Conservation (phyloP, 805 yeast species). For the Ogataea parapolymorpha region DNA sequence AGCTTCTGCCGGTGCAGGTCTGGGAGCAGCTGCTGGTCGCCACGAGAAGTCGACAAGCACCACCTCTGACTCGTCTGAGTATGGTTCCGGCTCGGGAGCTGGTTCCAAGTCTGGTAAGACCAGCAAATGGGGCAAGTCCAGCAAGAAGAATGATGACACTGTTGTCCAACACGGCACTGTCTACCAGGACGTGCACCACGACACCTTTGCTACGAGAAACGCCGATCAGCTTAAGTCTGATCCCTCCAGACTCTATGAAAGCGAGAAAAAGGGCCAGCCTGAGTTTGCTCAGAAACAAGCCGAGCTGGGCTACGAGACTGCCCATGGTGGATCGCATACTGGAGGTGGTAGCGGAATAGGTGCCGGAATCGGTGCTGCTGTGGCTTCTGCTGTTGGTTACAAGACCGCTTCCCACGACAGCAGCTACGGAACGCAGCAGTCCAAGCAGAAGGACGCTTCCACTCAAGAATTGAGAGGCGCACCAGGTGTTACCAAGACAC, state of each 20-base stretch:
- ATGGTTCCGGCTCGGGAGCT: not conserved
- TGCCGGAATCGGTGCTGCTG: slow-evolving; percentile 14
- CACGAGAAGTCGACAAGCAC: not conserved
- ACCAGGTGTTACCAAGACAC: slow-evolving; percentile 3
- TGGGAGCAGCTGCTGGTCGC: slow-evolving; percentile 8
- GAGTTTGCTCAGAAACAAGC: slow-evolving; percentile 2
- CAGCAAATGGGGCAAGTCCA: slow-evolving; percentile 1
- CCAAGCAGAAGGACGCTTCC: slow-evolving; percentile 2
- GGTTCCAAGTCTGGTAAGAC: not conserved
- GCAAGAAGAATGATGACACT: not conserved
- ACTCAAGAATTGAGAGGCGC: slow-evolving; percentile 10
- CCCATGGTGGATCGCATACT: slow-evolving; percentile 3
- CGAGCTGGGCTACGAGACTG: slow-evolving; percentile 6
- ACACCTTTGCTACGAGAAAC: slow-evolving; percentile 6
- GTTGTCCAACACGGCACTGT: slow-evolving; percentile 16
- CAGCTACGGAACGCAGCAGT: not conserved
- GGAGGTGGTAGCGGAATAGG: slow-evolving; percentile 7
- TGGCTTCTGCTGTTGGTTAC: slow-evolving; percentile 6
- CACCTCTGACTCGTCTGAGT: not conserved
- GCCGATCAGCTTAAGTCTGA: not conserved
- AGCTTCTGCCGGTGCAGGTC: slow-evolving; percentile 9
- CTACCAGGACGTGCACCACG: slow-evolving; percentile 16
- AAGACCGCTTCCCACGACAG: not conserved
- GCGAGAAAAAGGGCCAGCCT: slow-evolving; percentile 1
- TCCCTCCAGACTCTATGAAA: not conserved